These are phyloP conservation scores for Rhizophagus sp. DNA, from an alignment of 192 early-diverging fungal species.

Conservation along the genomic window DNA sequence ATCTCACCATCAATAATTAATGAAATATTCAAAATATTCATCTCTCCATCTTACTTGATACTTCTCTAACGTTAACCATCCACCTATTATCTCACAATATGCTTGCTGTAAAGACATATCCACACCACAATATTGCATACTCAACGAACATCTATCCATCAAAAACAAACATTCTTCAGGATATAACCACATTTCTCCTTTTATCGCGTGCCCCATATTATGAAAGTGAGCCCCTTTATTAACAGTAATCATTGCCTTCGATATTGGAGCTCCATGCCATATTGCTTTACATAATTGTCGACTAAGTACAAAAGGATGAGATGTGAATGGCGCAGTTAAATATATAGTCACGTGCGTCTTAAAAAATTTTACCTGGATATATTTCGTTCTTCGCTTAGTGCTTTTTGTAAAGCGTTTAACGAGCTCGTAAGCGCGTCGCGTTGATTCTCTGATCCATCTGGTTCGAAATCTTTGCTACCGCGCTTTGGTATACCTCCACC, in stretches of 20 bases:
- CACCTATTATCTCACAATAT: slow-evolving; percentile 33
- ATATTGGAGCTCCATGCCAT: slow-evolving; percentile 5
- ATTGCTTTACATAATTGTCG: slow-evolving; percentile 20
- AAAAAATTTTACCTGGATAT: slow-evolving; percentile 32
- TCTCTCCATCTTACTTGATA: slow-evolving; percentile 36
- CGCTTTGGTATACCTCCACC: neutral
- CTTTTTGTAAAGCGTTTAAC: slow-evolving; percentile 1
- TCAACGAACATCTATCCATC: slow-evolving; percentile 43
- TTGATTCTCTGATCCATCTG: neutral
- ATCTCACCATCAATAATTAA: slow-evolving; percentile 8
- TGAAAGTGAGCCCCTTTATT: slow-evolving; percentile 11
- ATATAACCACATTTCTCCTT: slow-evolving; percentile 41
- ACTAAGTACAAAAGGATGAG: neutral
- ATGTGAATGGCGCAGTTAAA: neutral
- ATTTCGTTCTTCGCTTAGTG: slow-evolving; percentile 31
- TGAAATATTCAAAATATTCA: neutral
- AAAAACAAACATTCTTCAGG: slow-evolving; percentile 54
- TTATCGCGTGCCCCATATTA: slow-evolving; percentile 48
- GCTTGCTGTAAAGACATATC: slow-evolving; percentile 39
- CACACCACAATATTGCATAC: slow-evolving; percentile 28
- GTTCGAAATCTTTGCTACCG: neutral
- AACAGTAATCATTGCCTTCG: neutral
- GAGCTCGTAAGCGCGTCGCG: neutral
- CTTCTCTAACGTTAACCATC: slow-evolving; percentile 39
- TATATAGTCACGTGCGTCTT: neutral